phyloP scores from a whole-genome alignment of 2,329 filamentous ascomycete species.

The Elsinoe australis region DNA sequence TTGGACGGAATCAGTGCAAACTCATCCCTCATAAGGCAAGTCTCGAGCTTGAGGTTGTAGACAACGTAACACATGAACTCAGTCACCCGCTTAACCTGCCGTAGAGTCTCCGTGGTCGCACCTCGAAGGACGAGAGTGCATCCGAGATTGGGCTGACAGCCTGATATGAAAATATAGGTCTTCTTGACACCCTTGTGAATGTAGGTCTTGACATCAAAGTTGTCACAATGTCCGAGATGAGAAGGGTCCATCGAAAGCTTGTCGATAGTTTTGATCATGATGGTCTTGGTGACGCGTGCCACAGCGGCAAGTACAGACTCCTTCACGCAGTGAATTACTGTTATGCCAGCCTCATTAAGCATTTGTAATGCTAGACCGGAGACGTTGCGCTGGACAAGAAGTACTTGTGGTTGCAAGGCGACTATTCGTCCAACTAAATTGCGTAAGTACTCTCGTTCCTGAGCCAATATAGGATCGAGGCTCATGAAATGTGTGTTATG shows the following conservation, averaged over 20 bases:
- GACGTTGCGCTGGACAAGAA: conserved; percentile 89
- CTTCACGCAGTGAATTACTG: conserved; percentile 95
- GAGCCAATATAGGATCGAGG: conserved; percentile 88
- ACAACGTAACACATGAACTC: conserved; percentile 99
- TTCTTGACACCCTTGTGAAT: conserved; percentile 79
- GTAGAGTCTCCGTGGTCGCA: conserved; percentile 60
- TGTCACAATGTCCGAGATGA: conserved; percentile 70
- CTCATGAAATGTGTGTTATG: conserved; percentile 97
- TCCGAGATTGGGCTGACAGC: conserved; percentile 79
- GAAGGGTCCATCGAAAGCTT: conserved; percentile 73
- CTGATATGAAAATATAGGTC: conserved; percentile 91
- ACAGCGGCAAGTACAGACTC: conserved; percentile 92
- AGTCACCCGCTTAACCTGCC: conserved; percentile 82
- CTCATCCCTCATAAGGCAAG: conserved; percentile 86
- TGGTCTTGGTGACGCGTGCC: conserved; percentile 81
- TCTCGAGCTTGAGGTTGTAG: conserved; percentile 94
- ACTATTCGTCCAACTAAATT: conserved; percentile 89
- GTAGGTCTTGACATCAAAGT: conserved; percentile 93
- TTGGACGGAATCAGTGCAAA: conserved; percentile 70
- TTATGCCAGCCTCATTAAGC: conserved; percentile 78
- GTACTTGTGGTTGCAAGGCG: conserved; percentile 71
- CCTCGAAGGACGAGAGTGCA: conserved; percentile 91
- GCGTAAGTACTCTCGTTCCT: conserved; percentile 87
- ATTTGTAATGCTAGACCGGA: conserved; percentile 86
- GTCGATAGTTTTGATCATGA: conserved; percentile 89